These are phyloP conservation scores for Termitomyces sp. DNA, from an alignment of 768 basidiomycete genomes.

Conservation along the genomic window DNA sequence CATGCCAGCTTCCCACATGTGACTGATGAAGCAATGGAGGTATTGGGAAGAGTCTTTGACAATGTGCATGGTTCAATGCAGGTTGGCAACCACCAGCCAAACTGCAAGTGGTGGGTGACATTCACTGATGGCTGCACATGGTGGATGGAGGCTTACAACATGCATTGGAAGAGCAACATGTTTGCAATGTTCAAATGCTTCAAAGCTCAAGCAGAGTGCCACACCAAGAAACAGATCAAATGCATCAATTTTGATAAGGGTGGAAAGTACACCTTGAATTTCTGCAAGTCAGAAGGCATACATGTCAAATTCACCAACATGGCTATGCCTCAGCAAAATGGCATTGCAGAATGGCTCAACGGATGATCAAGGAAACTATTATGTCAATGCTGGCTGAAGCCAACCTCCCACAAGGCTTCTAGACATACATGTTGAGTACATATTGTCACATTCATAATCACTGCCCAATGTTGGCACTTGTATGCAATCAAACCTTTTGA, in stretches of 20 bases:
- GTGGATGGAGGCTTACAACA: background rate
- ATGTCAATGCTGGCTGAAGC: slow-evolving; percentile 2
- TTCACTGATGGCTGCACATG: background rate
- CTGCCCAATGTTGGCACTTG: background rate
- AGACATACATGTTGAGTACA: background rate
- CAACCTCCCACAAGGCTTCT: slow-evolving; percentile 1
- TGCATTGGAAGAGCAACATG: background rate
- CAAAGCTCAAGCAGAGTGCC: background rate
- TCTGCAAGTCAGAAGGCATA: background rate
- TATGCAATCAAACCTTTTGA: background rate
- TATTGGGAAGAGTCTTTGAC: background rate
- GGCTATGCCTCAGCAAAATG: slow-evolving; percentile 27
- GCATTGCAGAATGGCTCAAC: slow-evolving; percentile 35
- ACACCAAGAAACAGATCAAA: background rate
- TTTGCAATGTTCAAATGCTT: background rate
- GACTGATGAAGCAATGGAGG: background rate
- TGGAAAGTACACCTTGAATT: background rate
- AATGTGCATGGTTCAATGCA: background rate
- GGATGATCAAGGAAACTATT: slow-evolving; percentile 26
- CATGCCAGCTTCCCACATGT: background rate
- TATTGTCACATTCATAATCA: slow-evolving; percentile 1
- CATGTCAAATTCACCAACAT: background rate
- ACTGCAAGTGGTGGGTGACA: background rate
- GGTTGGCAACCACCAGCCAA: background rate
- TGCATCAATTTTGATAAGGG: background rate